Conservation (phyloP, 345 rosid species). For the Nasturtium officinale region DNA sequence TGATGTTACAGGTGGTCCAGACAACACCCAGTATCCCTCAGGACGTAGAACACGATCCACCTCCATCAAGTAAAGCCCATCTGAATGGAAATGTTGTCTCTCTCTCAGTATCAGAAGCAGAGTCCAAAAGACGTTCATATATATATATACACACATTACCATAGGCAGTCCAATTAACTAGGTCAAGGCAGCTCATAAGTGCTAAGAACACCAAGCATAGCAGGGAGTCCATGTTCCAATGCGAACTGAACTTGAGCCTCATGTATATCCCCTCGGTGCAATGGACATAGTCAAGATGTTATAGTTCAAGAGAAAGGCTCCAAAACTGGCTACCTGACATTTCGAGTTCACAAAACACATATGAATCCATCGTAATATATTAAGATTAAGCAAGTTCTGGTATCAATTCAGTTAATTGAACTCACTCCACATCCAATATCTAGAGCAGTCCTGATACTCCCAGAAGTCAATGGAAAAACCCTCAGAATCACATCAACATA, state of each 20-base stretch:
- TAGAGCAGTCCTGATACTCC: conserved; percentile 60
- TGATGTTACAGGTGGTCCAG: conserved; percentile 75
- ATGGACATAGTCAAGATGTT: conserved; percentile 72
- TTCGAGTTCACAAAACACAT: not conserved
- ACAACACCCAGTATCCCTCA: conserved; percentile 69
- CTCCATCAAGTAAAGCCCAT: conserved; percentile 72
- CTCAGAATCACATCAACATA: conserved; percentile 55
- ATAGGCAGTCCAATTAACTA: conserved; percentile 59
- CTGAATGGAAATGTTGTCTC: conserved; percentile 40
- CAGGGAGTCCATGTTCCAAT: conserved; percentile 74
- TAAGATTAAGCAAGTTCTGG: conserved; percentile 10
- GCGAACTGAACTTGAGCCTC: conserved; percentile 82
- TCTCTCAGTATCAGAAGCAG: conserved; percentile 24
- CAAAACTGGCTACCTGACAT: conserved; percentile 77
- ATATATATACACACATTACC: conserved; percentile 50
- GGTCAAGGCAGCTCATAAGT: conserved; percentile 64
- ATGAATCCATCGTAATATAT: conserved; percentile 1
- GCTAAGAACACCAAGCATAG: conserved; percentile 67
- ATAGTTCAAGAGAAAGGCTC: conserved; percentile 55
- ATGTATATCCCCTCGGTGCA: conserved; percentile 74
- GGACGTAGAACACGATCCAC: conserved; percentile 72
- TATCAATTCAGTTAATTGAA: conserved; percentile 18
- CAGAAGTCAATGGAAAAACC: conserved; percentile 58
- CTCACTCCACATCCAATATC: conserved; percentile 81
- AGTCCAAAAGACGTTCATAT: no score